Base-by-base conservation (phyloP, 768 basidiomycete genomes). In the Kwoniella shandongensis region DNA sequence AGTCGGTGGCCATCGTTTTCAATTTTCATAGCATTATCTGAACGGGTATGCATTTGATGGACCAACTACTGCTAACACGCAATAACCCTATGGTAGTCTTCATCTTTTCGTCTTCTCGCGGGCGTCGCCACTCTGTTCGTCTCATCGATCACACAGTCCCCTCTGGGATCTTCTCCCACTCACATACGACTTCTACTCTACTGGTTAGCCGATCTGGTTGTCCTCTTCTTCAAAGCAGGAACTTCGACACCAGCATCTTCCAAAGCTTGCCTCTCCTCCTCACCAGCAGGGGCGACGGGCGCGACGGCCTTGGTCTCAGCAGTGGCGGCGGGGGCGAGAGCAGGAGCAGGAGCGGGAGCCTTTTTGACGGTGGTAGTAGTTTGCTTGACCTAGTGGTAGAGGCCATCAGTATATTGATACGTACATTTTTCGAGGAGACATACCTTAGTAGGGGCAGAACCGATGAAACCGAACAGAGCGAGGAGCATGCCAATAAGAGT, bases 401-500 rank as follows among this genome's bases (percentile, higher is more conserved):
- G 81, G 86, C 86, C 62, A 86, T 84, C 32, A 32, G 35, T 54
- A 42, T 49, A 41, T 51, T 32, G 25, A 61, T n/a, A 50, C 61
- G 44, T 2, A 58, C 51, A 6, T 6, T 6, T 6, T 32, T 13
- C 6, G 35, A 49, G 20, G 35, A 49, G 20, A 63, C 72, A 67
- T 61, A 67, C 66, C 47, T 72, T 65, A 13, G 67, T 70, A 18
- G 73, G 74, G 39, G 67, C 69, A 49, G 83, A 82, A 62, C 89
- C 88, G 75, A 91, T 82, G 68, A 92, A 79, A 53, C 90, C 86
- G 60, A 90, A 83, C 72, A 91, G 79, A 36, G 83, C 83, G 63
- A 86, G 88, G 63, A 98, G 76, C 85, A 96, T 86, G 45, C 88
- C 88, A 71, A 96, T 83, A 64, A 96, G 75, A 39, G 88, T 89